Evolutionary conservation across 768 basidiomycete species (phyloP).

Genomic region (Hygrophorus russula): DNA sequence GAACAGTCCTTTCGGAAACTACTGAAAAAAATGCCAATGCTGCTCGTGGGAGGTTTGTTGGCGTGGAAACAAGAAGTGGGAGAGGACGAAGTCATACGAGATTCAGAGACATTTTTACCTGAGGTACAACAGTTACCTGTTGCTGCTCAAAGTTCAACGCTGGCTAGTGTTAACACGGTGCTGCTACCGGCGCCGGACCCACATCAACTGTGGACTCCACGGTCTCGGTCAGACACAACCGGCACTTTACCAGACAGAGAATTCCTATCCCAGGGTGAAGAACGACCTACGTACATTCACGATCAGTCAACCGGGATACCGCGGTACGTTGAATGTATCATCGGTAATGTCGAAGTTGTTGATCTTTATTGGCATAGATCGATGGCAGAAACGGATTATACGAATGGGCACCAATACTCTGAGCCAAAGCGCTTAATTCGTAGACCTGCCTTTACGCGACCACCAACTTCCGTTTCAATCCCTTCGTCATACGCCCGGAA

Average conservation of each 20-base stretch:
- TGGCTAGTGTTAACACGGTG: neutral
- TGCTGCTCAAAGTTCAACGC: neutral
- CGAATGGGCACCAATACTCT: slow-evolving; percentile 12
- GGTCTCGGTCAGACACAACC: neutral
- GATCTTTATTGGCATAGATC: neutral
- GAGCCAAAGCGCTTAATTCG: slow-evolving; percentile 19
- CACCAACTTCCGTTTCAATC: slow-evolving; percentile 27
- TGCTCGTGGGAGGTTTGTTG: slow-evolving; percentile 76
- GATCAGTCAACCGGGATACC: neutral
- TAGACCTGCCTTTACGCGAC: slow-evolving; percentile 30
- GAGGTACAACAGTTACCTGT: neutral
- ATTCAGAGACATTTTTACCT: neutral
- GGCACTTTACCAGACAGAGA: neutral
- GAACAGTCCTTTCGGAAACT: slow-evolving; percentile 64
- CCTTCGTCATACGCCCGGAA: slow-evolving; percentile 28
- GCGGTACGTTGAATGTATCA: neutral
- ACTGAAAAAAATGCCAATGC: slow-evolving; percentile 64
- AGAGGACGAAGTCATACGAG: slow-evolving; percentile 13
- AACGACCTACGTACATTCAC: neutral
- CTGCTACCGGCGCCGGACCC: neutral
- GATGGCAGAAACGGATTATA: neutral
- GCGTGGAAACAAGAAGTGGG: slow-evolving; percentile 65
- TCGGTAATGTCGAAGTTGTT: neutral
- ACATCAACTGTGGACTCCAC: slow-evolving; percentile 4
- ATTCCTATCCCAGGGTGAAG: neutral